Evolutionary conservation across 768 basidiomycete genomes (phyloP).

Genomic region (Gyrodon lividus): DNA sequence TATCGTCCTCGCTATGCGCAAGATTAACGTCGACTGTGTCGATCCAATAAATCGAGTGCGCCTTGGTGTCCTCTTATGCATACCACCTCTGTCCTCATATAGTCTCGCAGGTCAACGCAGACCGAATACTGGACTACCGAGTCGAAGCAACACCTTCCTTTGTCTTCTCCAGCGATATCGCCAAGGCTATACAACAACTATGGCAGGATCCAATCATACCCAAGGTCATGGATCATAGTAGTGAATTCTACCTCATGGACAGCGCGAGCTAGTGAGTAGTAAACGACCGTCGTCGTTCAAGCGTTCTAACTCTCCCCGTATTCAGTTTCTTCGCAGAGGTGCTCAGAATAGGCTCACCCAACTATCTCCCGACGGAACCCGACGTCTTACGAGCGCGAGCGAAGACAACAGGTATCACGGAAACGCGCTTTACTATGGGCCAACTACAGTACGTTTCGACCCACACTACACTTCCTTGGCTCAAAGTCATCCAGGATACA

Average conservation of each 20-base stretch:
- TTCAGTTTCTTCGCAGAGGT: conserved; percentile 83
- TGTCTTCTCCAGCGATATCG: conserved; percentile 60
- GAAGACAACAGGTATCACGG: conserved; percentile 88
- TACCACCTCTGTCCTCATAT: background rate
- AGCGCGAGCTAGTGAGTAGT: conserved; percentile 79
- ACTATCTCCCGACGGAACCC: conserved; percentile 82
- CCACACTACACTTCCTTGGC: rapidly evolving
- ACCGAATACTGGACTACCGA: conserved; percentile 61
- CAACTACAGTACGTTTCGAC: conserved; percentile 48
- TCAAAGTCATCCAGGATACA: conserved; percentile 39
- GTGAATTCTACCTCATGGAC: conserved; percentile 93
- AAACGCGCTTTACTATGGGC: conserved; percentile 79
- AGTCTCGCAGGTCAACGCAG: conserved; percentile 44
- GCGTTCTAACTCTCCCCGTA: background rate
- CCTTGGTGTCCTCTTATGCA: background rate
- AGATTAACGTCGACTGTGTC: conserved; percentile 77
- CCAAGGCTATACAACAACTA: conserved; percentile 63
- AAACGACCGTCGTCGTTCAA: background rate
- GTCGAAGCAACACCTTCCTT: conserved; percentile 41
- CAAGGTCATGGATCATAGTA: conserved; percentile 53
- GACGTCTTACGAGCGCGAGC: conserved; percentile 88
- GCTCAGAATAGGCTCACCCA: conserved; percentile 73
- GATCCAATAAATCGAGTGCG: conserved; percentile 59
- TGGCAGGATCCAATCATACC: conserved; percentile 68
- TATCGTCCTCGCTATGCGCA: conserved; percentile 81